Evolutionary conservation across 2,329 filamentous ascomycete genomes (phyloP), one percentile per base, ranked within the genome.

Genomic region (Blastomyces parvus): DNA sequence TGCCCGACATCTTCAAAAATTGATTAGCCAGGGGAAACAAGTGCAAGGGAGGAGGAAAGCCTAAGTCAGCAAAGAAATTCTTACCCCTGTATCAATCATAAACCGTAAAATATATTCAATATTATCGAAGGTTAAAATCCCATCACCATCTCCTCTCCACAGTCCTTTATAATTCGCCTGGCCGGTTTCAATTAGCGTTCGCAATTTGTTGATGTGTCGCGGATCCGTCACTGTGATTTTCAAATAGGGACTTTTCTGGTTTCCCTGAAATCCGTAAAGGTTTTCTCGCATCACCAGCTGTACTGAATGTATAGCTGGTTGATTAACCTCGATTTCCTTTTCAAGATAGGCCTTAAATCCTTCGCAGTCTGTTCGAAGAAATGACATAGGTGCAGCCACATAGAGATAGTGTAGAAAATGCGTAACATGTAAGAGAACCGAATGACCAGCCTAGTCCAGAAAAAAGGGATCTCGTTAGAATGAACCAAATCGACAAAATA

Each of bases 391-490:
- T 0, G 95, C 94, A 11, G 90, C 88, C 56, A 97, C 86, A 71
- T 96, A 99, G 63, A 99, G 85, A 73, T 99, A 99, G 74, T 99
- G 94, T 69, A 91, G 88, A 77, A 99, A 99, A 72, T 91, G 90
- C 19, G 90, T 96, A 66, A 99, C 92, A 74, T 99, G 94, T 14
- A 99, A 81, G 75, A 99, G 84, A 48, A 96, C 91, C 2, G 94
- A 99, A 76, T 99, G 88, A 62, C 94, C 94, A 52, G 75, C 76
- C 82, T 85, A 64, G 22, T 8, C 40, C 27, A 13, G 50, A 3
- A 63, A 69, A 68, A 70, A 64, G 8, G 64, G 58, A 30, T 6
- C 19, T 30, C 27, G 5, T 46, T 55, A 56, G 25, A 42, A 52
- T 22, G 30, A 40, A 48, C 2, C 30, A 59, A 27, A 42, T 38